Evolutionary conservation across 2,329 filamentous ascomycete genomes (phyloP), one percentile per base, ranked within the genome.

Genomic region (Neurospora crassa): DNA sequence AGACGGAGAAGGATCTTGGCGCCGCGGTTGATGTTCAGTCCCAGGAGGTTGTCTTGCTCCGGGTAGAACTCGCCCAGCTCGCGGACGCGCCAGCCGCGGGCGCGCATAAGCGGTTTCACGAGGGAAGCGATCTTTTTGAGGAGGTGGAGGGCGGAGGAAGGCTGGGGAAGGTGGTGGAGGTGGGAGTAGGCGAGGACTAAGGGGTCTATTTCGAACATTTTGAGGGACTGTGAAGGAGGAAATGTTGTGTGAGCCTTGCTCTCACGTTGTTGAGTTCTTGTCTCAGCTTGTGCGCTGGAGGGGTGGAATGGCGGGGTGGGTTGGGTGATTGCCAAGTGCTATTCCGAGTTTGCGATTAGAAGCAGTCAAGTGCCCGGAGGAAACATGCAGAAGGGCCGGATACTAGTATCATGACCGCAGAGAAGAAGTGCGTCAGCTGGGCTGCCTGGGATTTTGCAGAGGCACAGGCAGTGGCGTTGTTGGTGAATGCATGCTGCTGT

Each of bases 51-150:
- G 41, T 84, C 81, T 76, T 96, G 86, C 14, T 88, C 84, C 0
- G 95, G 95, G 72, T 92, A 92, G 81, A 98, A 97, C 79, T 98
- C 95, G 68, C 90, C 89, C 18, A 98, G 86, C 68, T 92, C 88
- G 40, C 87, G 86, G 42, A 98, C 92, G 73, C 85, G 90, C 92
- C 94, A 98, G 70, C 86, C 86, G 63, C 92, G 89, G 68, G 93
- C 93, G 74, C 93, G 87, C 94, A 98, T 98, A 74, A 98, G 92
- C 20, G 95, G 95, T 80, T 97, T 97, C 73, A 97, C 94, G 71
- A 96, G 82, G 37, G 94, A 97, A 2, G 93, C 93, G 53, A 96
- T 86, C 80, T 92, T 94, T 77, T 90, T 91, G 34, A 98, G 85
- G 71, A 88, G 88, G 43, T 88, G 81, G 20, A 88, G 78, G 16